Evolutionary conservation across 2,329 filamentous ascomycete species (phyloP).

Genomic region (Moelleriella libera): DNA sequence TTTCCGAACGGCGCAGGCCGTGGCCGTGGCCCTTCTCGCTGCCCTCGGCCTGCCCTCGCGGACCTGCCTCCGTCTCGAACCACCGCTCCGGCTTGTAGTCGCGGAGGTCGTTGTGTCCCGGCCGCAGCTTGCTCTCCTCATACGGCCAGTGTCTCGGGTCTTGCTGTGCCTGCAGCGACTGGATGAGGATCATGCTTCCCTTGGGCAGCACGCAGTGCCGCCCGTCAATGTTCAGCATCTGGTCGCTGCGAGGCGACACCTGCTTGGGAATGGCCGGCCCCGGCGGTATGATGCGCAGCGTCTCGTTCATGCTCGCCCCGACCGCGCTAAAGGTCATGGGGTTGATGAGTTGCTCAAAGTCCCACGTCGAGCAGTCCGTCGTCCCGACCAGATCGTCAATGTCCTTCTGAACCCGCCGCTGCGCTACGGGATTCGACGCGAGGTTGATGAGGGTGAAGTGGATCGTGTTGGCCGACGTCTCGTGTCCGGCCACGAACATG

Average conservation of each 20-base stretch:
- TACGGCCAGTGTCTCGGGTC: constrained; percentile 62
- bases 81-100: constrained; percentile 63
- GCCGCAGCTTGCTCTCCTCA: constrained; percentile 26
- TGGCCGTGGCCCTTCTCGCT: background rate
- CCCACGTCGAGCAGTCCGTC: constrained; percentile 47
- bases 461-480: constrained; percentile 63
- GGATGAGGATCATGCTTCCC: constrained; percentile 39
- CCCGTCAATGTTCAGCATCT: constrained; percentile 46
- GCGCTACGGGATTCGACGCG: constrained; percentile 48
- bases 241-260: constrained; percentile 30
- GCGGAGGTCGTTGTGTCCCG: constrained; percentile 40
- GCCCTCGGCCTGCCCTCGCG: constrained; percentile 3
- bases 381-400: constrained; percentile 50
- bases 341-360: constrained; percentile 54
- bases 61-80: constrained; percentile 29
- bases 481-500: constrained; percentile 61
- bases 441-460: constrained; percentile 59
- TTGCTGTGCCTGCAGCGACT: constrained; percentile 41
- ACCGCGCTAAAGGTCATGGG: constrained; percentile 54
- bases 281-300: constrained; percentile 57
- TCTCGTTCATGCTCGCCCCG: constrained; percentile 66
- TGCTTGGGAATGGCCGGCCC: constrained; percentile 61
- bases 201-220: constrained; percentile 42
- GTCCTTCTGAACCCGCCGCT: constrained; percentile 54
- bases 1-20: background rate